These are phyloP conservation scores for Azolla pinnata DNA, from an alignment of 75 land plant genomes.

Conservation along the genomic window DNA sequence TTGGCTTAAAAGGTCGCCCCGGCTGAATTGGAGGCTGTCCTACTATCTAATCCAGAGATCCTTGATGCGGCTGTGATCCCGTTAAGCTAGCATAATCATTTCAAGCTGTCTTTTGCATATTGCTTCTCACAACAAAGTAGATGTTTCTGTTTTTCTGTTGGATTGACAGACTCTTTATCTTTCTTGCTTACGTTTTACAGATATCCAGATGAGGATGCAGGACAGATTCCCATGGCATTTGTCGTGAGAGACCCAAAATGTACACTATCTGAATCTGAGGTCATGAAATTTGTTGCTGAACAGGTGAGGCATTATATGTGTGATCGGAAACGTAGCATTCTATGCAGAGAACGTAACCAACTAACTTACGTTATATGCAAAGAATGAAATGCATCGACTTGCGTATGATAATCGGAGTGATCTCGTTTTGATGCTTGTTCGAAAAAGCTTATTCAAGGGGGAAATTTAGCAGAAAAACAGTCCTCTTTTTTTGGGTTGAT, in stretches of 20 bases:
- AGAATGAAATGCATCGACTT: too few relatives aligned
- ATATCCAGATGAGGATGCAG: constrained; percentile 58
- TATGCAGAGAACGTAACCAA: too few relatives aligned
- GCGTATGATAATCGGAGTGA: too few relatives aligned
- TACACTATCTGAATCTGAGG: constrained; percentile 24
- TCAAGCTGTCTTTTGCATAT: neutral
- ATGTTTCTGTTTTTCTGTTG: neutral
- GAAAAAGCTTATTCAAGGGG: too few relatives aligned
- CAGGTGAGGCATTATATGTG: constrained; percentile 27
- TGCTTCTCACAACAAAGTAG: neutral
- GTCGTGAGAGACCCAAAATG: constrained; percentile 32
- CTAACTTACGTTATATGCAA: too few relatives aligned
- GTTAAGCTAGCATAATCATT: too few relatives aligned
- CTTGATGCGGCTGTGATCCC: constrained; percentile 78
- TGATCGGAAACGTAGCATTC: too few relatives aligned
- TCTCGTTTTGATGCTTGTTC: too few relatives aligned
- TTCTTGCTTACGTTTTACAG: constrained; percentile 19
- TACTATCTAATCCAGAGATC: constrained; percentile 48
- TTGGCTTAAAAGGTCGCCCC: constrained; percentile 60
- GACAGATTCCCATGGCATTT: constrained; percentile 59
- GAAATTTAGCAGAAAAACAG: too few relatives aligned
- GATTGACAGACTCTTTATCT: neutral
- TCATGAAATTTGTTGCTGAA: constrained; percentile 47
- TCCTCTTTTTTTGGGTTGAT: neutral
- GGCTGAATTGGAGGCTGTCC: constrained; percentile 66